phyloP scores from a whole-genome alignment of 1,284 basidiomycete genomes.

The Ganoderma multipileum region DNA sequence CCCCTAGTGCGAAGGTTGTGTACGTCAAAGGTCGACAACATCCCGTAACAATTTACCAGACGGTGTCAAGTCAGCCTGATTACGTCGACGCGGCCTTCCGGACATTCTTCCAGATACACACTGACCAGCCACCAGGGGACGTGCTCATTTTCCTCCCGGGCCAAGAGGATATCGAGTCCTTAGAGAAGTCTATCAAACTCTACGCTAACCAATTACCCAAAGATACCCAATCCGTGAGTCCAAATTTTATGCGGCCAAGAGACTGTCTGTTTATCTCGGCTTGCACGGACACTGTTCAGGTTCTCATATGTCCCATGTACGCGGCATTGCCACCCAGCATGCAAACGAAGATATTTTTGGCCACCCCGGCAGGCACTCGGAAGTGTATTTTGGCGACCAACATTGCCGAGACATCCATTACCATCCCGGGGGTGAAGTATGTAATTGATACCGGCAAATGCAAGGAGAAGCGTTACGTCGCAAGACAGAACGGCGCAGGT shows the following conservation, averaged over 20 bases:
- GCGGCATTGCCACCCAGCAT: slow-evolving; percentile 82
- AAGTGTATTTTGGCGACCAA: slow-evolving; percentile 96
- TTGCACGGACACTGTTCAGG: slow-evolving; percentile 45
- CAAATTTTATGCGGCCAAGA: background rate
- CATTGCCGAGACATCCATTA: slow-evolving; percentile 98
- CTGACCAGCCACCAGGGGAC: slow-evolving; percentile 82
- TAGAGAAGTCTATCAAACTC: slow-evolving; percentile 75
- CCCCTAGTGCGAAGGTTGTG: slow-evolving; percentile 79
- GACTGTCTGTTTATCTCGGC: background rate
- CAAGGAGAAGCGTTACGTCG: slow-evolving; percentile 92
- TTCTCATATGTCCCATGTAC: slow-evolving; percentile 83
- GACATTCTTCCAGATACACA: slow-evolving; percentile 92
- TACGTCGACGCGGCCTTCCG: slow-evolving; percentile 91
- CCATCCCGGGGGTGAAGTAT: slow-evolving; percentile 94
- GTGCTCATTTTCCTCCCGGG: slow-evolving; percentile 94
- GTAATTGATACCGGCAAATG: slow-evolving; percentile 96
- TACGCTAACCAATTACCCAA: slow-evolving; percentile 72
- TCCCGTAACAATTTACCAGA: slow-evolving; percentile 85
- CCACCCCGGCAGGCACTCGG: slow-evolving; percentile 74
- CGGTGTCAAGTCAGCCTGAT: slow-evolving; percentile 77
- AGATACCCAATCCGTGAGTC: slow-evolving; percentile 57
- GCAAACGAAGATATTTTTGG: slow-evolving; percentile 81
- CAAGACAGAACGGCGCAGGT: slow-evolving; percentile 72
- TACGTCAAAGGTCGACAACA: slow-evolving; percentile 95
- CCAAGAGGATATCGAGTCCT: slow-evolving; percentile 96